Conservation (phyloP, 31 red algal species). For the Asparagopsis taxiformis region DNA sequence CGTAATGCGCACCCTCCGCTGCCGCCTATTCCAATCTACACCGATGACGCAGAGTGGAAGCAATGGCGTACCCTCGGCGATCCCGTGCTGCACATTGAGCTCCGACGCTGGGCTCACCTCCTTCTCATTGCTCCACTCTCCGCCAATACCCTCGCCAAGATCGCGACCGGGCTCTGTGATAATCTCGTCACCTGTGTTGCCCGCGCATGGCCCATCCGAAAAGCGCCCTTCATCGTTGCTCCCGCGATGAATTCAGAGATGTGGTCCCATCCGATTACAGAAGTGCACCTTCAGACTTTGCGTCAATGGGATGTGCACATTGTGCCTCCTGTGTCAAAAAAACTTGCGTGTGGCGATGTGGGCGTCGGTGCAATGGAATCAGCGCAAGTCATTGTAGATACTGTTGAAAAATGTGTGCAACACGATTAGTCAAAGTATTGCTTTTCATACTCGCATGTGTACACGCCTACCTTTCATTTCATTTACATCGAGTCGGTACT, state of each 20-base stretch:
- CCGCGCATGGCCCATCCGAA: slow-evolving; percentile 61
- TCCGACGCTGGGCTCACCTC: slow-evolving; percentile 74
- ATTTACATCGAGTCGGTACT: no score
- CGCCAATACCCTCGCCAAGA: slow-evolving; percentile 93
- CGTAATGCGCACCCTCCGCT: slow-evolving; percentile 23
- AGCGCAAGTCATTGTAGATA: slow-evolving; percentile 49
- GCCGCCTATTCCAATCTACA: not conserved
- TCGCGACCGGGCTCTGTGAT: slow-evolving; percentile 78
- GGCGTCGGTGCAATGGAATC: slow-evolving; percentile 65
- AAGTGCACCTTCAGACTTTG: slow-evolving; percentile 27
- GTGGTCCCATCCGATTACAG: slow-evolving; percentile 72
- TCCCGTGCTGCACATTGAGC: slow-evolving; percentile 87
- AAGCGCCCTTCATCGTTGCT: slow-evolving; percentile 57
- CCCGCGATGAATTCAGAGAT: slow-evolving; percentile 95
- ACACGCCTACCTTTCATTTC: no score
- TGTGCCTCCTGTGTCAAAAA: slow-evolving; percentile 42
- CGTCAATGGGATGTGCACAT: slow-evolving; percentile 3
- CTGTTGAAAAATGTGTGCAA: not conserved
- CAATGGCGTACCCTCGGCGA: slow-evolving; percentile 71
- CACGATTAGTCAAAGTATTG: no score
- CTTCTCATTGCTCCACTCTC: slow-evolving; percentile 79
- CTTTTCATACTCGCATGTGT: no score
- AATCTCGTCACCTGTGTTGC: slow-evolving; percentile 81
- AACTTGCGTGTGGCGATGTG: slow-evolving; percentile 67
- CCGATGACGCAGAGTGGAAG: slow-evolving; percentile 43